A percentile compares a stretch with the other conserved stretches of the same genome.
These are phyloP conservation scores for Rhizopogon sp. DNA, from an alignment of 768 basidiomycete genomes.

Conservation along the genomic window DNA sequence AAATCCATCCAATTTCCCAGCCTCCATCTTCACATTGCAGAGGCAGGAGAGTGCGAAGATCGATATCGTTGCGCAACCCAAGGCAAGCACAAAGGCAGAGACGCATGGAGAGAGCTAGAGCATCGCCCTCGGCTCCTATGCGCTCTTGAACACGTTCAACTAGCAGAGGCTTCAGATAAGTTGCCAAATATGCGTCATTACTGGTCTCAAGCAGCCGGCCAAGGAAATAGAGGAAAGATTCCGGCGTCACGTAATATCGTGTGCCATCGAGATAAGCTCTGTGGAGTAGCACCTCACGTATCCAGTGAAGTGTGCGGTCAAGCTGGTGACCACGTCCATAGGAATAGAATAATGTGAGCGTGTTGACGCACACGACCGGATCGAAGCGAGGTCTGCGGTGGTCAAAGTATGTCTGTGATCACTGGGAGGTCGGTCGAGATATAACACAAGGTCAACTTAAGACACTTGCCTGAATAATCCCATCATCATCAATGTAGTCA, in stretches of 20 bases:
- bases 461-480: conserved; percentile 40
- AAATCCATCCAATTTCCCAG: conserved; percentile 53
- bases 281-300: conserved; percentile 42
- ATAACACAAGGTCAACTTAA: not conserved
- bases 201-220: conserved; percentile 37
- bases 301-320: conserved; percentile 40
- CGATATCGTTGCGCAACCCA: conserved; percentile 37
- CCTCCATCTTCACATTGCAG: conserved; percentile 53
- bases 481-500: conserved; percentile 41
- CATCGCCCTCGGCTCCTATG: conserved; percentile 43
- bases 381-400: conserved; percentile 45
- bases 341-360: conserved; percentile 43
- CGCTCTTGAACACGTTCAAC: conserved; percentile 44
- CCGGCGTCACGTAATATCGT: conserved; percentile 47
- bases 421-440: not conserved
- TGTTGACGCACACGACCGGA: conserved; percentile 49
- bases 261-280: conserved; percentile 53
- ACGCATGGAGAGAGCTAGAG: conserved; percentile 55
- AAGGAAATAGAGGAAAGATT: conserved; percentile 50
- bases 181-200: conserved; percentile 28
- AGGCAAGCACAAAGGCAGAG: conserved; percentile 39
- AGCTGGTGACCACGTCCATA: conserved; percentile 45
- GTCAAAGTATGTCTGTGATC: conserved; percentile 47
- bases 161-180: conserved; percentile 34
- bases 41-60: conserved; percentile 38